These are phyloP conservation scores for Penicillium manginii DNA, from an alignment of 495 filamentous ascomycete genomes.

Conservation along the genomic window DNA sequence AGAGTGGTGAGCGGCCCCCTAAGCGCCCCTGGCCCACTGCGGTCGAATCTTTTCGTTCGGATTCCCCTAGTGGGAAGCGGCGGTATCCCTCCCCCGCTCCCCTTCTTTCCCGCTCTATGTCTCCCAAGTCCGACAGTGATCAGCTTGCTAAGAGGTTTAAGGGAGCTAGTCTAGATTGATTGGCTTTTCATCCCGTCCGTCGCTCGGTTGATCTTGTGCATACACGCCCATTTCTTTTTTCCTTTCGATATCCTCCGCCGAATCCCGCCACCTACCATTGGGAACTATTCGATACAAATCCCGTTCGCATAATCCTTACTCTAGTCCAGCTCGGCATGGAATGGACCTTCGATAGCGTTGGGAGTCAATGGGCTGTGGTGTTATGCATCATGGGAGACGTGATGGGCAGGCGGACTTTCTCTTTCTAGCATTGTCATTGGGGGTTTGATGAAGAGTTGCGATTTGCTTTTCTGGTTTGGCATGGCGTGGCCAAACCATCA, in stretches of 20 bases:
- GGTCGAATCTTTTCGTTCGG: conserved; percentile 42
- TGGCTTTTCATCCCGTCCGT: conserved; percentile 15
- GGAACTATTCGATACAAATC: not conserved
- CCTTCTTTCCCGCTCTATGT: conserved; percentile 40
- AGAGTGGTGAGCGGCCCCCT: conserved; percentile 93
- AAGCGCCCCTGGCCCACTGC: conserved; percentile 69
- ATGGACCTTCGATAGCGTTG: not conserved
- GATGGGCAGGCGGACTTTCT: not conserved
- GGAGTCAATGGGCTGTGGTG: not conserved
- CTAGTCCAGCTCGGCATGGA: not conserved
- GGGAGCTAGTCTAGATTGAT: conserved; percentile 88
- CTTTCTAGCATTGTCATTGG: not conserved
- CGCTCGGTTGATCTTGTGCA: conserved; percentile 12
- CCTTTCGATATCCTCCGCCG: not conserved
- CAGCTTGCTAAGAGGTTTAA: conserved; percentile 98
- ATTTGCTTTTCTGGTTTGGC: not conserved
- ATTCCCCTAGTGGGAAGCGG: conserved; percentile 36
- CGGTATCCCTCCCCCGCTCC: conserved; percentile 26
- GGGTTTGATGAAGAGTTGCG: not conserved
- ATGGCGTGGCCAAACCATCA: not conserved
- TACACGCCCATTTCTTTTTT: conserved; percentile 2
- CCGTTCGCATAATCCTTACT: not conserved
- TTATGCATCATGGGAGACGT: not conserved
- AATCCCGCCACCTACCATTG: not conserved
- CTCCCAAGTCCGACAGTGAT: conserved; percentile 60